Base-by-base conservation (phyloP, 805 yeast genomes). In the Dipodascus albidus region DNA sequence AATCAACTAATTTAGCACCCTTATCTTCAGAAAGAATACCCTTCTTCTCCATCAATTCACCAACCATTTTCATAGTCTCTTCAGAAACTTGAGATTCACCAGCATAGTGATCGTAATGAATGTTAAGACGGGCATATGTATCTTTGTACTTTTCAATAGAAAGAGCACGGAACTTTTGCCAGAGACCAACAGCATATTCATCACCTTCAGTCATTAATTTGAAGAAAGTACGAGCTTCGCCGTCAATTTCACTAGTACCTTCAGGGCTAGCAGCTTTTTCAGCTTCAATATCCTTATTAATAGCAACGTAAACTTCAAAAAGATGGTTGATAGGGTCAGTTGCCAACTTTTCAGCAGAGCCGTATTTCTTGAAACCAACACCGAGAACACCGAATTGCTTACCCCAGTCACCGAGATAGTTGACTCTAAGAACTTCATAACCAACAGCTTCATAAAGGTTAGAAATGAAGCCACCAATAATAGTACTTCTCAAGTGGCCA, bases 331-430 rank as follows among this genome's bases (percentile, higher is more conserved):
- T 90, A 54, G 99, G 97, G 68, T 93, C 93, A 49, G 65, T 63
- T 53, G 74, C 74, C 58, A 93, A 76, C 52, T 73, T 72, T 64
- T 82, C 86, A 67, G 85, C 95, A 57, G 77, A 70, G 50, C 99
- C 99, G 66, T 85, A 93, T 64, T 79, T 81, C 54, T 81, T 79
- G 69, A 84, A 93, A 49, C 97, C 99, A 57, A 93, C 85, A 23
- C 98, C 99, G 61, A 93, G 77, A 49, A 93, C 60, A 70, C 99
- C 99, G 65, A 91, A 93, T 74, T 93, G 99, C 72, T 93, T 93
- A 54, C 99, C 99, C 99, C 99, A 93, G 72, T 93, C 99, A 64
- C 99, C 99, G 60, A 93, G 77, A 71, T 93, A 93, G 75, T 93
- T 93, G 75, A 91, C 77, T 72, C 97, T 81, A 60, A 78, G 72